phyloP scores from a whole-genome alignment of 169 alveolate species.

The Babesia ovata region DNA sequence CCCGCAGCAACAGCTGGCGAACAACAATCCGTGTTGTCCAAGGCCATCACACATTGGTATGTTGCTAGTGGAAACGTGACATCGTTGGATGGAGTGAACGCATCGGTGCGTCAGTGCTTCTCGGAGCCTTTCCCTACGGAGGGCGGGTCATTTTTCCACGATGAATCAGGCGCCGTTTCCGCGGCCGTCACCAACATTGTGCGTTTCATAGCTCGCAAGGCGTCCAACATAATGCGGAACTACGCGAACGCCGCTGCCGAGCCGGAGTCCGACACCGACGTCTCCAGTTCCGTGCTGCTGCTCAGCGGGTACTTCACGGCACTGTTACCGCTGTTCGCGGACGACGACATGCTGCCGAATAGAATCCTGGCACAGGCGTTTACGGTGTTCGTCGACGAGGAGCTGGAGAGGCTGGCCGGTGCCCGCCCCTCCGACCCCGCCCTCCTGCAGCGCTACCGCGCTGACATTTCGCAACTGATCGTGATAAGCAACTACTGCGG shows the following conservation, averaged over 20 bases:
- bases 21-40: neutral
- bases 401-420: conserved; percentile 31
- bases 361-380: conserved; percentile 29
- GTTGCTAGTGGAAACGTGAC: neutral
- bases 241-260: neutral
- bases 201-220: conserved; percentile 16
- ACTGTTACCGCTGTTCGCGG: conserved; percentile 41
- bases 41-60: neutral
- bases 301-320: conserved; percentile 63
- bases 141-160: neutral
- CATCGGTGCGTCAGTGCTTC: neutral
- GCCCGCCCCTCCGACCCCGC: conserved; percentile 13
- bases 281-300: conserved; percentile 12
- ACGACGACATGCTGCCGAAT: conserved; percentile 8
- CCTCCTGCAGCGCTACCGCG: conserved; percentile 6
- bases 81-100: neutral
- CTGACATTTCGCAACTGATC: conserved; percentile 53
- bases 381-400: conserved; percentile 44
- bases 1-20: neutral
- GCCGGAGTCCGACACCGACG: neutral
- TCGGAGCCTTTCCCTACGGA: neutral
- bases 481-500: conserved; percentile 30
- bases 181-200: conserved; percentile 1
- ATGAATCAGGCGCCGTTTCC: neutral
- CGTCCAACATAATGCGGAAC: conserved; percentile 6